Base-by-base conservation (phyloP, 2,329 filamentous ascomycete species). In the Colletotrichum echinochloae region DNA sequence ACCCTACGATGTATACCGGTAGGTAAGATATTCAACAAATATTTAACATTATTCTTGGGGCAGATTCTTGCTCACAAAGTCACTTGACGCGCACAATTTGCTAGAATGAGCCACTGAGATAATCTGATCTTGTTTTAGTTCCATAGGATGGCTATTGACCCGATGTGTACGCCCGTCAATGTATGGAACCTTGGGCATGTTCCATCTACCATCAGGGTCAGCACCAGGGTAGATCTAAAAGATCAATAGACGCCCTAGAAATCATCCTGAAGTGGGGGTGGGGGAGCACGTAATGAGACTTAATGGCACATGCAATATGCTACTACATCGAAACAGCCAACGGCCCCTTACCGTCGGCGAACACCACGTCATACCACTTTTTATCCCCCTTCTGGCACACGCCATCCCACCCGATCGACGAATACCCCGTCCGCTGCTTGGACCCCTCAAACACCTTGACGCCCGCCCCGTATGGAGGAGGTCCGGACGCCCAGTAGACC, bases 301-400 rank as follows among this genome's bases (percentile, higher is more conserved):
- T 14, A 26, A 26, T 7, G 23, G 46, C n/a, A 26, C n/a, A n/a
- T n/a, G n/a, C n/a, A n/a, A 20, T 12, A 20, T 12, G 4, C 4
- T 26, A 6, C 12, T 9, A 5, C 1, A 16, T 23, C 44, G 14
- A 60, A n/a, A 26, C 41, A 12, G 30, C 16, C 59, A 81, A 56
- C 4, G 78, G 76, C 0, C 80, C 80, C 49, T 79, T 75, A 3
- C 66, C 71, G 41, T 81, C 80, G 2, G 75, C 77, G 71, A 81
- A 81, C 0, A 81, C 59, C 64, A 77, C 76, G 14, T 80, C 76
- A 37, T 80, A 73, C 80, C 80, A 81, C 5, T 73, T 66, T 57
- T 63, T 73, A 28, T 69, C 66, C 5, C 74, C 75, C 59, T 75
- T 77, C 61, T 81, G 79, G 62, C 80, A 81, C 3, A 81, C 73